Conservation (phyloP, 2,329 filamentous ascomycete genomes). For the Colletotrichum nymphaeae region DNA sequence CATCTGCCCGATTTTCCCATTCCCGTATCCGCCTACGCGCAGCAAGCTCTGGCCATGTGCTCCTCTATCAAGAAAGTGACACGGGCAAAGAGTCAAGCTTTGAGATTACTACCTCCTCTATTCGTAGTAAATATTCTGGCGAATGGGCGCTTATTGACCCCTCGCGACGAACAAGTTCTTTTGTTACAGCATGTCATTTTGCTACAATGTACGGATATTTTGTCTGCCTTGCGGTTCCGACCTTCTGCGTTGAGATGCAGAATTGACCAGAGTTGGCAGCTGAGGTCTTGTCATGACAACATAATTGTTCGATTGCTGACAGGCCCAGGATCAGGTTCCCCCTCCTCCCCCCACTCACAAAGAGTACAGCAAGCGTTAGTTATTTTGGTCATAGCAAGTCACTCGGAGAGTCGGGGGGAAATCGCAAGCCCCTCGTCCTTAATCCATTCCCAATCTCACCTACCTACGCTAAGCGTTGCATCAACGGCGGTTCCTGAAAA, state of each 20-base stretch:
- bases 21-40: not conserved
- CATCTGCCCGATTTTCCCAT: not conserved
- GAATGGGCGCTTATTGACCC: not conserved
- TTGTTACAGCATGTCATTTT: not conserved
- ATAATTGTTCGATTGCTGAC: not conserved
- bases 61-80: slow-evolving; percentile 14
- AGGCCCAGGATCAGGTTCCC: not conserved
- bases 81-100: too few species aligned
- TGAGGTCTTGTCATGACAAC: not conserved
- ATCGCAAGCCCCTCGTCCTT: not conserved
- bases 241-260: not conserved
- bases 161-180: not conserved
- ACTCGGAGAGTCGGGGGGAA: not conserved
- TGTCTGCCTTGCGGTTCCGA: not conserved
- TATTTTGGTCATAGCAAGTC: not conserved
- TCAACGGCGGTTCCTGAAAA: not conserved
- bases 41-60: not conserved
- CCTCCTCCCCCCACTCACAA: not conserved
- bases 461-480: not conserved
- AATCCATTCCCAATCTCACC: not conserved
- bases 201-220: not conserved
- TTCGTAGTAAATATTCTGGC: not conserved
- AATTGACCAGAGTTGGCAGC: slow-evolving; percentile 13
- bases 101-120: slow-evolving; percentile 20
- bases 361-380: not conserved